Percentiles rank a stretch among this genome's conserved stretches.
phyloP scores from a whole-genome alignment of 2,329 filamentous ascomycete species.

The Juglanconis oblonga region DNA sequence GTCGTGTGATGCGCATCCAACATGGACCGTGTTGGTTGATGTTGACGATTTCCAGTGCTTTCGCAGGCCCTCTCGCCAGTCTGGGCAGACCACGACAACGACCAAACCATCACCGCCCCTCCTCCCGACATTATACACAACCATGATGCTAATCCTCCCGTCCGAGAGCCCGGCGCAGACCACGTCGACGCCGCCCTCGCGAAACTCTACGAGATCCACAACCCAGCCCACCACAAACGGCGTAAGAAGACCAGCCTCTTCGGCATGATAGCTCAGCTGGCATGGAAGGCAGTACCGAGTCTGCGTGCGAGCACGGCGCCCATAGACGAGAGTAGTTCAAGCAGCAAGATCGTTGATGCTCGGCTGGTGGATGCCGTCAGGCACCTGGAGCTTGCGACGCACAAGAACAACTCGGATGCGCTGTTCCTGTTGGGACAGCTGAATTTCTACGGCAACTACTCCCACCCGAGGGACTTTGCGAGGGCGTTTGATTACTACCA shows the following conservation, averaged over 20 bases:
- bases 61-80: conserved; percentile 40
- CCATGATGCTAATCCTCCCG: conserved; percentile 13
- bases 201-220: conserved; percentile 49
- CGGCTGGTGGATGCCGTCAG: conserved; percentile 49
- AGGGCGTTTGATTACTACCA: conserved; percentile 80
- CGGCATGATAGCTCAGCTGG: conserved; percentile 40
- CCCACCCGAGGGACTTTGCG: conserved; percentile 77
- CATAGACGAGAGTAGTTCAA: conserved; percentile 25
- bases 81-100: conserved; percentile 35
- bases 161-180: conserved; percentile 42
- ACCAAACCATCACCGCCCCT: conserved; percentile 16
- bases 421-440: conserved; percentile 88
- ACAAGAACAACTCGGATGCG: conserved; percentile 71
- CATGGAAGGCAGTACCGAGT: conserved; percentile 48
- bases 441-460: conserved; percentile 95
- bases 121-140: conserved; percentile 13
- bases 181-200: conserved; percentile 50
- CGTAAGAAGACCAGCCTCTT: conserved; percentile 43
- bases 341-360: conserved; percentile 35
- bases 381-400: conserved; percentile 50
- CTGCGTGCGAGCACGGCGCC: conserved; percentile 46
- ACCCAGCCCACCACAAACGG: conserved; percentile 38
- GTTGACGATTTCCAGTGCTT: conserved; percentile 36
- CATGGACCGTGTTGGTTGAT: conserved; percentile 17
- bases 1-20: conserved; percentile 8